Conservation (phyloP, 2,329 filamentous ascomycete species). For the Arthroderma sp. region DNA sequence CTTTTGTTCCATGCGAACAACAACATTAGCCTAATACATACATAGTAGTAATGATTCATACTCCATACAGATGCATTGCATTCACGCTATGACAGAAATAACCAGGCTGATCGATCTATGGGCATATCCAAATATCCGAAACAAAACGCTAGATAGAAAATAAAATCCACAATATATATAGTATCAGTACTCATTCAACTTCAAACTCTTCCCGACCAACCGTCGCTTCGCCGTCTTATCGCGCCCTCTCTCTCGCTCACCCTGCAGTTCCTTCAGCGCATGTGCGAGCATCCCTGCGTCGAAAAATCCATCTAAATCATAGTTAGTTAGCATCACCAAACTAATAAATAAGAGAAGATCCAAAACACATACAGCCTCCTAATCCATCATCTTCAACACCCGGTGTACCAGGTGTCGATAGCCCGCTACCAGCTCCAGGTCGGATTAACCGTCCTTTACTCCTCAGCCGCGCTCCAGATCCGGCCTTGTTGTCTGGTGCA, state of each 20-base stretch:
- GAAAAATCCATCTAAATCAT: slow-evolving; percentile 72
- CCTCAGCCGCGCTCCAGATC: background rate
- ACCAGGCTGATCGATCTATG: too few species aligned
- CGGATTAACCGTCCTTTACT: slow-evolving; percentile 57
- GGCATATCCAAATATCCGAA: too few species aligned
- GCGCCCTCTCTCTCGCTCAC: slow-evolving; percentile 21
- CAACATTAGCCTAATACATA: too few species aligned
- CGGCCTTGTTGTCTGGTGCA: slow-evolving; percentile 14
- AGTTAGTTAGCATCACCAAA: slow-evolving; percentile 8
- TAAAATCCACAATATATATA: too few species aligned
- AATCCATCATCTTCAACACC: slow-evolving; percentile 72
- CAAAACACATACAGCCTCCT: slow-evolving; percentile 72
- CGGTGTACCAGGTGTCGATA: slow-evolving; percentile 30
- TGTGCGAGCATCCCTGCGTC: slow-evolving; percentile 90
- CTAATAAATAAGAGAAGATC: background rate
- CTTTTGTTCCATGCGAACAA: too few species aligned
- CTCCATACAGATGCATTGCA: too few species aligned
- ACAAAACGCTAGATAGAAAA: too few species aligned
- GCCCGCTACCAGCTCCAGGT: slow-evolving; percentile 35
- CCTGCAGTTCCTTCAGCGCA: slow-evolving; percentile 54
- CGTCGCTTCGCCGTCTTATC: slow-evolving; percentile 26
- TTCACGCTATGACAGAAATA: too few species aligned
- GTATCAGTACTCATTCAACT: slow-evolving; percentile 33
- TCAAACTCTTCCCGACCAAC: slow-evolving; percentile 36
- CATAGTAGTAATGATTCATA: too few species aligned